Percentiles rank a stretch among this genome's conserved stretches.
phyloP scores from a whole-genome alignment of 1,284 basidiomycete species.

The Termitomyces sp. region DNA sequence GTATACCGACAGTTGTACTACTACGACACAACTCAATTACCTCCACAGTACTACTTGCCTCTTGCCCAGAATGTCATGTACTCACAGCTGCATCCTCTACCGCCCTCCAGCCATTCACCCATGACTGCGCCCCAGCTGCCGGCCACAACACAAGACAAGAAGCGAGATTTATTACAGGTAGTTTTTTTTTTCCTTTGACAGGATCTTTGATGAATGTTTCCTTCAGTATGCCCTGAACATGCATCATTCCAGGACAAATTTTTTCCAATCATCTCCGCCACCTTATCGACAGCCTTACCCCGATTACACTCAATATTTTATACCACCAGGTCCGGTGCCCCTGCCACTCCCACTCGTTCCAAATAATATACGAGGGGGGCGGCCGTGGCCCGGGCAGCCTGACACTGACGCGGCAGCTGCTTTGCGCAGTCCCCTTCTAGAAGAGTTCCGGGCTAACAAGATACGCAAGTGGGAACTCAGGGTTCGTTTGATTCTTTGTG shows the following conservation, averaged over 20 bases:
- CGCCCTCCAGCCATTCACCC: slow-evolving; percentile 37
- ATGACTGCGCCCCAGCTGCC: slow-evolving; percentile 46
- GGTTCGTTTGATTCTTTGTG: slow-evolving; percentile 36
- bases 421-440: slow-evolving; percentile 67
- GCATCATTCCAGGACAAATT: slow-evolving; percentile 37
- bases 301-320: slow-evolving; percentile 48
- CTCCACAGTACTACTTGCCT: slow-evolving; percentile 60
- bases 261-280: slow-evolving; percentile 38
- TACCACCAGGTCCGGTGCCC: slow-evolving; percentile 37
- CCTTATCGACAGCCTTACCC: slow-evolving; percentile 40
- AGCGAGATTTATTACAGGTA: slow-evolving; percentile 53
- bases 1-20: slow-evolving; percentile 52
- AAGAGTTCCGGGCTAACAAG: slow-evolving; percentile 83
- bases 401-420: slow-evolving; percentile 31
- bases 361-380: slow-evolving; percentile 33
- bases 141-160: slow-evolving; percentile 48
- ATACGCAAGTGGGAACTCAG: slow-evolving; percentile 75
- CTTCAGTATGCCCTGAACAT: slow-evolving; percentile 46
- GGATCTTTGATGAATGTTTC: slow-evolving; percentile 12
- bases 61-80: slow-evolving; percentile 56
- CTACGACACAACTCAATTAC: slow-evolving; percentile 43
- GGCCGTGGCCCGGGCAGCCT: slow-evolving; percentile 30
- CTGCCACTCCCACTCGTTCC: slow-evolving; percentile 34
- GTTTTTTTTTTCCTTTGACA: slow-evolving; percentile 14
- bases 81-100: slow-evolving; percentile 31